Evolutionary conservation across 2,329 filamentous ascomycete genomes (phyloP), one percentile per base, ranked within the genome.

Genomic region (Chaetomium olivaceum): DNA sequence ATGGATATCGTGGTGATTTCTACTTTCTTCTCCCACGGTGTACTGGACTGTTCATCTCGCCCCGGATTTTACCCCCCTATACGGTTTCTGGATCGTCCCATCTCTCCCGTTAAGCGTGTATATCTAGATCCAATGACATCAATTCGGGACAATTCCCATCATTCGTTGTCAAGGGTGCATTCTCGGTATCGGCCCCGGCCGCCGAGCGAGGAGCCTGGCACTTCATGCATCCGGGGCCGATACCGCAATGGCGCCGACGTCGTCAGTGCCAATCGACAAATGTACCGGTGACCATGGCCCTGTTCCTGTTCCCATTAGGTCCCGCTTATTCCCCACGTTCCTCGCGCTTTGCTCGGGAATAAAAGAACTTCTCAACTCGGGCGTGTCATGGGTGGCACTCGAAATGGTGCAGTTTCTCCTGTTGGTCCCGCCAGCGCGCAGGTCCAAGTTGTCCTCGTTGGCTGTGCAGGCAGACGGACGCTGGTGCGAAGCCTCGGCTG

Each of bases 261-360:
- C 33, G 33, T 48, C 39, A 63, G 21, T 29, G 12, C 58, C 46
- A 54, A 56, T 59, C 50, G 55, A 39, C 36, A 19, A 5, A 36
- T 33, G 58, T 14, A 5, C 58, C 54, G 39, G 51, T 48, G 50
- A 54, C 23, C 63, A 29, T 59, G 23, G 51, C 9, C 29, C 50
- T 57, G 16, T 27, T 43, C 23, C 14, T 46, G 46, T 61, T 36
- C 21, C 36, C 31, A 46, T 39, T n/a, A 8, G 54, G 65, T 64
- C 62, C 65, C 58, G 65, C 65, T 64, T 64, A 60, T 64, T 64
- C 58, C 43, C 65, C 62, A 64, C 65, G 61, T 2, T 25, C 11
- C 54, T 62, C 54, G 50, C 54, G 58, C 19, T 64, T 64, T 64
- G 48, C 25, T 62, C 65, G 62, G 65, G 58, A 62, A 64, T 67